Evolutionary conservation across 2,329 filamentous ascomycete species (phyloP).

Genomic region (Apiospora pterosperma): DNA sequence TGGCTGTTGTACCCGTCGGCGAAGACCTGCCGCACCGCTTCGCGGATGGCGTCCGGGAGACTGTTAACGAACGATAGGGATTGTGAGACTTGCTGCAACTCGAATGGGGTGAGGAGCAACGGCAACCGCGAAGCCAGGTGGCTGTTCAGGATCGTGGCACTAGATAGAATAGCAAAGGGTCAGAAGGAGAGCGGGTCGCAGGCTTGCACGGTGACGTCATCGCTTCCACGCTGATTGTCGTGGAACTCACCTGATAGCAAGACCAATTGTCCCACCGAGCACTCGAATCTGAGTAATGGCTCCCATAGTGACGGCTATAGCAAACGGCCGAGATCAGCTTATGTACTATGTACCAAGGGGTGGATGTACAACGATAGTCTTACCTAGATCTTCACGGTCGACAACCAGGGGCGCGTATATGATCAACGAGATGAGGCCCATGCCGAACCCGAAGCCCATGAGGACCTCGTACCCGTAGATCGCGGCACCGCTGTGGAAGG

Average conservation of each 20-base stretch:
- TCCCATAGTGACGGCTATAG: conserved; percentile 30
- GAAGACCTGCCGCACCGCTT: conserved; percentile 16
- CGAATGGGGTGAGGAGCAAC: conserved; percentile 10
- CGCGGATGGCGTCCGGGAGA: conserved; percentile 15
- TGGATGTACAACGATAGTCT: not conserved
- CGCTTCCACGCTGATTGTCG: conserved; percentile 10
- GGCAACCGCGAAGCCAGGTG: conserved; percentile 12
- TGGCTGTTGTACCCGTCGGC: conserved; percentile 17
- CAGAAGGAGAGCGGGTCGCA: not conserved
- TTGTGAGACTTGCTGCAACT: conserved; percentile 17
- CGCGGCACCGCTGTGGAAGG: conserved; percentile 7
- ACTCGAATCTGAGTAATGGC: conserved; percentile 34
- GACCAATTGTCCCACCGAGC: conserved; percentile 32
- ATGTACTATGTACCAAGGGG: not conserved
- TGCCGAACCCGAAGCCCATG: conserved; percentile 34
- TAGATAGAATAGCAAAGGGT: not conserved
- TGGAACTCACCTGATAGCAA: conserved; percentile 26
- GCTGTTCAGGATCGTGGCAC: conserved; percentile 19
- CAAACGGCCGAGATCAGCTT: not conserved
- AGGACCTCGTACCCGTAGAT: conserved; percentile 32
- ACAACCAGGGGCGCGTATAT: conserved; percentile 29
- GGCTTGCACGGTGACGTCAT: not conserved
- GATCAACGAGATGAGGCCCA: conserved; percentile 27
- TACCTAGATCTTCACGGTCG: conserved; percentile 25
- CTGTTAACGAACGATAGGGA: conserved; percentile 16